A percentile compares a stretch with the other conserved stretches of the same genome.
phyloP scores from a whole-genome alignment of 495 filamentous ascomycete species.

The Aspergillus homomorphus region DNA sequence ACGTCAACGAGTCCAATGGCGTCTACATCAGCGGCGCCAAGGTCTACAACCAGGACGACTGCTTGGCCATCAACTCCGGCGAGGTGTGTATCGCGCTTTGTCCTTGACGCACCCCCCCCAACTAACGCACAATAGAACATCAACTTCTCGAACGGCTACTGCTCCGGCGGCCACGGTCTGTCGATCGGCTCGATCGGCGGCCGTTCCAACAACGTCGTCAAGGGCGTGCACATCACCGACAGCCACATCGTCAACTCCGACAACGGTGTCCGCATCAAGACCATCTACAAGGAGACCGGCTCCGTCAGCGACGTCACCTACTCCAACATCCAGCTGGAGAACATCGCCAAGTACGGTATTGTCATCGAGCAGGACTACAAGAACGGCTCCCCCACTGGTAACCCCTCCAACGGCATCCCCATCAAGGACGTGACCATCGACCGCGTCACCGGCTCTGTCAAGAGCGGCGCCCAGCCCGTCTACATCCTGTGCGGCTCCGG shows the following conservation, averaged over 20 bases:
- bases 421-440: conserved; percentile 54
- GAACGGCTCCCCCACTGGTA: conserved; percentile 58
- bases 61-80: conserved; percentile 62
- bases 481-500: conserved; percentile 53
- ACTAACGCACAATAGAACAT: conserved; percentile 43
- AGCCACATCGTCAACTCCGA: conserved; percentile 51
- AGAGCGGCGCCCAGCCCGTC: conserved; percentile 33
- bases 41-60: conserved; percentile 66
- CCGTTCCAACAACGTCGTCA: conserved; percentile 56
- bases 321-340: conserved; percentile 55
- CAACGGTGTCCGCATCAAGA: conserved; percentile 57
- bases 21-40: conserved; percentile 53
- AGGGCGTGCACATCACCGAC: conserved; percentile 51
- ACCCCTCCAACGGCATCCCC: conserved; percentile 56
- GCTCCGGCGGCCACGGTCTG: conserved; percentile 61
- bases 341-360: conserved; percentile 60
- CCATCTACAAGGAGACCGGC: conserved; percentile 54
- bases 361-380: conserved; percentile 68
- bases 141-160: conserved; percentile 48
- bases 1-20: conserved; percentile 51
- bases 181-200: conserved; percentile 66
- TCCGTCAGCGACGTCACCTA: conserved; percentile 57
- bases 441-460: conserved; percentile 49
- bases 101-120: background rate
- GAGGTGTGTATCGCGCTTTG: conserved; percentile 20